These are phyloP conservation scores for Globisporangium echinulatum DNA, from an alignment of 352 stramenopile genomes.

Conservation along the genomic window DNA sequence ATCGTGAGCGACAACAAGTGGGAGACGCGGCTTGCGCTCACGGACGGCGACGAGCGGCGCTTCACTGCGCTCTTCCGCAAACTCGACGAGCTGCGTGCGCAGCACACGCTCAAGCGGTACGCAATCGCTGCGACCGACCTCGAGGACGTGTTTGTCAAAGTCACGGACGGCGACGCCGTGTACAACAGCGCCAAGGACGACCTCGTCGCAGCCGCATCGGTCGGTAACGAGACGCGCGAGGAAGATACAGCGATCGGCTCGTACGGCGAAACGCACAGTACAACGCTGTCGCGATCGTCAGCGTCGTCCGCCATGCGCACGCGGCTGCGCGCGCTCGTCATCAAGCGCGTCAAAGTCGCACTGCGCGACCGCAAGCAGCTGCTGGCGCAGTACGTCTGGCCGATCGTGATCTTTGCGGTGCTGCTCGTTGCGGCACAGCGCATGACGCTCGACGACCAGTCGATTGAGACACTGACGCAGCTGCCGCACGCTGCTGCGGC, in stretches of 20 bases:
- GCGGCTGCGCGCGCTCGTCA: conserved; percentile 83
- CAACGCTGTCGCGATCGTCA: conserved; percentile 12
- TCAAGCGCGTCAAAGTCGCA: conserved; percentile 88
- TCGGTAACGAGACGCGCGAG: no score
- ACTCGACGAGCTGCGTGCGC: conserved; percentile 37
- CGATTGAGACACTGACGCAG: conserved; percentile 42
- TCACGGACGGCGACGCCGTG: conserved; percentile 50
- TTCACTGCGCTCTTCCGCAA: conserved; percentile 70
- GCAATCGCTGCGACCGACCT: conserved; percentile 88
- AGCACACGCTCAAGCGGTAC: conserved; percentile 49
- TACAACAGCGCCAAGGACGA: conserved; percentile 23
- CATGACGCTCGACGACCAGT: conserved; percentile 20
- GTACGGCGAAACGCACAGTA: not conserved
- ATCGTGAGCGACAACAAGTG: conserved; percentile 78
- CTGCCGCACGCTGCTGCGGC: conserved; percentile 28
- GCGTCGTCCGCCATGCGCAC: conserved; percentile 19
- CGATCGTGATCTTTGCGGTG: conserved; percentile 87
- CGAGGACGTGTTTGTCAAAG: conserved; percentile 90
- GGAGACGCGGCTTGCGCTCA: conserved; percentile 92
- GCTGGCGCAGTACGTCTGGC: conserved; percentile 89
- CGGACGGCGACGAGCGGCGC: conserved; percentile 44
- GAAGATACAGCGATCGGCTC: no score
- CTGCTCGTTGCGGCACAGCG: conserved; percentile 33
- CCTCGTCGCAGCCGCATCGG: no score
- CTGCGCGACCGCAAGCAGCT: conserved; percentile 77